Evolutionary conservation across 257 asterid species (phyloP).

Genomic region (Cordia subcordata): DNA sequence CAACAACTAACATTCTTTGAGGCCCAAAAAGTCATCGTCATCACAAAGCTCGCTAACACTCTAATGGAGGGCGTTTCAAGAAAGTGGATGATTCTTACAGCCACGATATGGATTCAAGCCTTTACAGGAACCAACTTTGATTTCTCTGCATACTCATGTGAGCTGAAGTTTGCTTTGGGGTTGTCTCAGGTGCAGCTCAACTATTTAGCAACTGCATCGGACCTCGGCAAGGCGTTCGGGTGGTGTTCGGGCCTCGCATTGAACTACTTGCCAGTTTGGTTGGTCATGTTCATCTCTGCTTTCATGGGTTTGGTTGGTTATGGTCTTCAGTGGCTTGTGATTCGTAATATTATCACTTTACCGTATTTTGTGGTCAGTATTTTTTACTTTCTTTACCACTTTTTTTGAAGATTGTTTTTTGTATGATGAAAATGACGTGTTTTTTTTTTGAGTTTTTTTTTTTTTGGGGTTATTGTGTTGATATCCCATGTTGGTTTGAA

Average conservation of each 20-base stretch:
- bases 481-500: too few relatives aligned
- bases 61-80: constrained; percentile 55
- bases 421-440: too few relatives aligned
- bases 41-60: too few relatives aligned
- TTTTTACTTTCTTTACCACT: constrained; percentile 10
- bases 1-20: too few relatives aligned
- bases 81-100: constrained; percentile 82
- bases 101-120: constrained; percentile 88
- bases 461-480: too few relatives aligned
- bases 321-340: constrained; percentile 81
- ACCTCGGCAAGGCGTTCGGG: constrained; percentile 77
- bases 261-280: constrained; percentile 61
- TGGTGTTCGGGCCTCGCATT: constrained; percentile 93
- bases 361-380: constrained; percentile 85
- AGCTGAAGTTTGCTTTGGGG: constrained; percentile 56
- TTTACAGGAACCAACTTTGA: constrained; percentile 88
- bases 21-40: too few relatives aligned
- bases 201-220: constrained; percentile 88
- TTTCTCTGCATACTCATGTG: constrained; percentile 84
- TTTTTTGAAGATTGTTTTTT: too few relatives aligned
- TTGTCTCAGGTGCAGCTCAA: constrained; percentile 86
- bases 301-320: constrained; percentile 75
- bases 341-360: constrained; percentile 36
- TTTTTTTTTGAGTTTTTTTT: too few relatives aligned
- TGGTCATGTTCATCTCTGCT: constrained; percentile 70